Percentiles rank a stretch among this genome's conserved stretches.
Conservation (phyloP, 2,329 filamentous ascomycete species). For the Neopestalotiopsis rosae region DNA sequence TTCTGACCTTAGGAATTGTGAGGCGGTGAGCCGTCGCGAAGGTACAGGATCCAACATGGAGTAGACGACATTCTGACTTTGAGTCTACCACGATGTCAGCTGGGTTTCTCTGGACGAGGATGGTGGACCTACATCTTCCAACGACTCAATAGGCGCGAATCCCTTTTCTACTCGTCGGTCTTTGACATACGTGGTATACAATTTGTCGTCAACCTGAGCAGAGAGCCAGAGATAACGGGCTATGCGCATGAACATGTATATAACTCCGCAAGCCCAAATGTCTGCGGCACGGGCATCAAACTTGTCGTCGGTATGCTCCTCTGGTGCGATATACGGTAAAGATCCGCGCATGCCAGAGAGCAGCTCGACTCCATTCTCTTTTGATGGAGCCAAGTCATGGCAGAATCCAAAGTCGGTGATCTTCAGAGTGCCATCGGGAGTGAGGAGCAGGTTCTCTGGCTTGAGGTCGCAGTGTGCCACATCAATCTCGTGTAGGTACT, state of each 20-base stretch:
- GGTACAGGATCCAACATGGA: slow-evolving; percentile 6
- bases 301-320: slow-evolving; percentile 93
- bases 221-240: slow-evolving; percentile 94
- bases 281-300: slow-evolving; percentile 96
- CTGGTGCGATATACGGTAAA: slow-evolving; percentile 94
- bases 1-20: slow-evolving; percentile 6
- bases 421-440: slow-evolving; percentile 88
- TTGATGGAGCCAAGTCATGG: slow-evolving; percentile 98
- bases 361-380: slow-evolving; percentile 98
- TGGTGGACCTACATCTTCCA: slow-evolving; percentile 77
- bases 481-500: slow-evolving; percentile 99
- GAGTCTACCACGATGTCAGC: neutral
- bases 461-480: slow-evolving; percentile 97
- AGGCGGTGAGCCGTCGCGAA: slow-evolving; percentile 1
- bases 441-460: slow-evolving; percentile 93
- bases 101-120: neutral
- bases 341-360: slow-evolving; percentile 95
- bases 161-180: slow-evolving; percentile 93
- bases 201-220: slow-evolving; percentile 96
- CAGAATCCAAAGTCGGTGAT: slow-evolving; percentile 99
- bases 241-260: slow-evolving; percentile 99
- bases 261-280: slow-evolving; percentile 97
- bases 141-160: slow-evolving; percentile 92
- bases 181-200: slow-evolving; percentile 91
- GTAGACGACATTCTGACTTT: slow-evolving; percentile 3